These are phyloP conservation scores for Lachancea kluyveri DNA, from an alignment of 805 yeast species.

Conservation along the genomic window DNA sequence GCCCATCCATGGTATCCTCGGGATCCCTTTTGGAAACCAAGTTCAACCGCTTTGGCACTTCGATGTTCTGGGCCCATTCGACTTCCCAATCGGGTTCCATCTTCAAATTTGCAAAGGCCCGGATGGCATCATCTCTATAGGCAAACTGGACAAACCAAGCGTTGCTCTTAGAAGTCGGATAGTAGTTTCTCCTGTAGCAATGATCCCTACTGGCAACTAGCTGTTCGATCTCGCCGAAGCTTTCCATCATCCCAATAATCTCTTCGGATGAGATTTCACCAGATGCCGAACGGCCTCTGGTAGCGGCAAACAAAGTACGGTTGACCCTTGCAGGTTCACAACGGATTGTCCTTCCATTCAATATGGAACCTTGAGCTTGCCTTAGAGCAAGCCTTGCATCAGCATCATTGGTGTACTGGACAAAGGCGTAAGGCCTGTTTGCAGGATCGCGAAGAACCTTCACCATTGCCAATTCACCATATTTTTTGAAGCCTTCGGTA, in stretches of 20 bases:
- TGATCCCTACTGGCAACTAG: slow-evolving; percentile 39
- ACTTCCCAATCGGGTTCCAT: slow-evolving; percentile 49
- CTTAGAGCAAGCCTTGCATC: slow-evolving; percentile 65
- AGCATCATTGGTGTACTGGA: slow-evolving; percentile 66
- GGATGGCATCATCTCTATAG: slow-evolving; percentile 80
- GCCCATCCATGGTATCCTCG: too few species aligned
- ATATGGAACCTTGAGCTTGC: slow-evolving; percentile 58
- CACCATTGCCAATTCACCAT: slow-evolving; percentile 67
- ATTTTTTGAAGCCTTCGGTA: slow-evolving; percentile 56
- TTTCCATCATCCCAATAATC: slow-evolving; percentile 36
- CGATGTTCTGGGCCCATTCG: slow-evolving; percentile 86
- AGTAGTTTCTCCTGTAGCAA: slow-evolving; percentile 14
- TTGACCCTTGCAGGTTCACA: slow-evolving; percentile 92
- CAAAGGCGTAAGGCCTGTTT: slow-evolving; percentile 88
- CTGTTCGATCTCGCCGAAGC: slow-evolving; percentile 75
- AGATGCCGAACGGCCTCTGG: slow-evolving; percentile 3
- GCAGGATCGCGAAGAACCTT: slow-evolving; percentile 78
- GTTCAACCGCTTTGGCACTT: slow-evolving; percentile 37
- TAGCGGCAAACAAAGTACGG: slow-evolving; percentile 65
- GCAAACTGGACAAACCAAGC: slow-evolving; percentile 76
- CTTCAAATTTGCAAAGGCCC: slow-evolving; percentile 69
- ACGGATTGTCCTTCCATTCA: slow-evolving; percentile 72
- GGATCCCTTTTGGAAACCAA: too few species aligned
- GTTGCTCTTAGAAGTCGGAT: slow-evolving; percentile 21
- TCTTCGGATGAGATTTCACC: slow-evolving; percentile 21